Evolutionary conservation across 768 basidiomycete species (phyloP), one percentile per base, ranked within the genome.

Genomic region (Harrya chromipes): DNA sequence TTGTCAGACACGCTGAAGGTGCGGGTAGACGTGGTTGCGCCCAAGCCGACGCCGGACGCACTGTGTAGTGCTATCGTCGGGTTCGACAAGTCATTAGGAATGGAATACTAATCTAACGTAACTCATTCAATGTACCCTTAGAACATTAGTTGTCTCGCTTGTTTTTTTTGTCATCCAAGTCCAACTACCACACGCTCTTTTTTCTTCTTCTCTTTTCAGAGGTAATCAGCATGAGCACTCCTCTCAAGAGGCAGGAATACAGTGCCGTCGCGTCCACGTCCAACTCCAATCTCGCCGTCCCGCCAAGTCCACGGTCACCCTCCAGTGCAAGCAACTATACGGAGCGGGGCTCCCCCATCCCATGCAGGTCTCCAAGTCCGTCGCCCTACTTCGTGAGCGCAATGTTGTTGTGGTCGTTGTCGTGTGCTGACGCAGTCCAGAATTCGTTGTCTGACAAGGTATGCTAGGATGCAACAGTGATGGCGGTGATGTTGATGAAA

Each of bases 11-110:
- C 70, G 26, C 61, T 83, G 7, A 50, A 62, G 11, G 49, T 86
- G 23, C 57, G 44, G 3, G 86, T 89, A 1, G 75, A 82, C 47
- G 83, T 74, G 4, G 72, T 79, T 12, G 66, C 88, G 1, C 50
- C 67, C 13, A 81, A 75, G 46, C 86, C 88, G 0, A 78, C 71
- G 2, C 75, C 86, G 1, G 77, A 80, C 4, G 71, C 74, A 5
- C 69, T 89, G 6, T 65, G 63, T 16, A 35, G 39, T 5, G 69
- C 64, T 4, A 56, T 77, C 33, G 23, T 36, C 39, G 60, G 33
- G 12, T 62, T 52, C 46, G 65, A 66, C 42, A 37, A 34, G n/a
- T 20, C n/a, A n/a, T n/a, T n/a, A n/a, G n/a, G n/a, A n/a, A n/a
- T n/a, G n/a, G n/a, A n/a, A n/a, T n/a, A n/a, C n/a, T n/a, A n/a